Conservation (phyloP, 31 red algal genomes). For the Endocladia muricata region DNA sequence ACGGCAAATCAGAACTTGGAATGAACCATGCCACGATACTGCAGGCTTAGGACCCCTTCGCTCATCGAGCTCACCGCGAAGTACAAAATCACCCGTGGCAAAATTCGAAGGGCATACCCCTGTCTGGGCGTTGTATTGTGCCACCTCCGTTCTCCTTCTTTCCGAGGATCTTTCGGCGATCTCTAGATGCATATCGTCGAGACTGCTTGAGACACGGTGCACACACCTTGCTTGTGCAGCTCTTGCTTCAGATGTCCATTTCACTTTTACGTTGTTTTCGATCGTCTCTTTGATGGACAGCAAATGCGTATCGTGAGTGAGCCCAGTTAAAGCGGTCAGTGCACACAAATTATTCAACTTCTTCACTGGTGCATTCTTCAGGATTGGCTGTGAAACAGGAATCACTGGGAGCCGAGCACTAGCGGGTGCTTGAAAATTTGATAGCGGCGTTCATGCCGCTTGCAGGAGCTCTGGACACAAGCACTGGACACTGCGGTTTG, state of each 20-base stretch:
- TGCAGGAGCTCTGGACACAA: not conserved
- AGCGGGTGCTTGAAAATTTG: not conserved
- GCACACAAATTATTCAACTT: not conserved
- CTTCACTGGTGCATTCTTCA: not conserved
- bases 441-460: not conserved
- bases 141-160: not conserved
- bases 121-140: not conserved
- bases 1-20: not conserved
- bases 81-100: not conserved
- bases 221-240: not conserved
- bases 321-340: not conserved
- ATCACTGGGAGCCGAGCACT: not conserved
- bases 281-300: not conserved
- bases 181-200: not conserved
- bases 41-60: not conserved
- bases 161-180: not conserved
- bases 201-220: not conserved
- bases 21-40: not conserved
- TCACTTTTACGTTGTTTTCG: not conserved
- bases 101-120: not conserved
- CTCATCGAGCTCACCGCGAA: not conserved
- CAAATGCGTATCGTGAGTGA: not conserved
- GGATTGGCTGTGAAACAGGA: too few relatives aligned
- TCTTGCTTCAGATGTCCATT: not conserved
- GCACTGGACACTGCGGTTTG: not conserved